Base-by-base conservation (phyloP, 2,329 filamentous ascomycete species). In the Fusarium beomiforme region DNA sequence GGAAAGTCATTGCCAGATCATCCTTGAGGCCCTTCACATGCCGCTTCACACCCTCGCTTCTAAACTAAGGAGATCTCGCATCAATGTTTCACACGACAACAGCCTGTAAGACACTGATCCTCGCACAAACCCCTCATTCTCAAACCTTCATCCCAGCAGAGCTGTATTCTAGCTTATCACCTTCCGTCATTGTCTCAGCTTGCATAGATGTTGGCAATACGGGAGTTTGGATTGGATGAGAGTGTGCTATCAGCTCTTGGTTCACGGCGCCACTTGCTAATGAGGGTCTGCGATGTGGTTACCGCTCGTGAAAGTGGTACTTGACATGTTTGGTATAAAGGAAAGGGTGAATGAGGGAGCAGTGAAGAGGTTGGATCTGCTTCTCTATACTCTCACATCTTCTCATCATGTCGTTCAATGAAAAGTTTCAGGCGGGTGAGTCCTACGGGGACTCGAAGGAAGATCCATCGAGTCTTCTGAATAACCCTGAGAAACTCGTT, bases 371-470 rank as follows among this genome's bases (percentile, higher is more conserved):
- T 12, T 19, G 21, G 24, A 29, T 51, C 31, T 31, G 21, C 12
- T 29, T 37, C 41, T 49, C 39, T 55, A 46, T 43, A 41, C 53
- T n/a, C 23, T 23, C 13, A 44, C 24, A 31, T 33, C 46, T 37
- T 59, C 53, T 49, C 56, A 73, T 23, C 62, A 81, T 81, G 80
- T 69, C 76, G 7, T 77, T 75, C 46, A 71, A 78, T 39, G 75
- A 80, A 51, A 82, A 82, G 63, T 82, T 75, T 29, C 81, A 82
- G 62, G 80, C 79, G 8, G 81, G 81, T 3, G 81, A 82, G 66
- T 64, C 77, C 8, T 83, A 83, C 59, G 78, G 72, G 2, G 77
- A 79, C 33, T 60, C 67, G 1, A 71, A 66, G 16, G 72, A 76
- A 34, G 67, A 69, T 6, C 67, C 76, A 6, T 36, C 74, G 5